Base-by-base conservation (phyloP, 768 basidiomycete species). In the Serendipita indica region DNA sequence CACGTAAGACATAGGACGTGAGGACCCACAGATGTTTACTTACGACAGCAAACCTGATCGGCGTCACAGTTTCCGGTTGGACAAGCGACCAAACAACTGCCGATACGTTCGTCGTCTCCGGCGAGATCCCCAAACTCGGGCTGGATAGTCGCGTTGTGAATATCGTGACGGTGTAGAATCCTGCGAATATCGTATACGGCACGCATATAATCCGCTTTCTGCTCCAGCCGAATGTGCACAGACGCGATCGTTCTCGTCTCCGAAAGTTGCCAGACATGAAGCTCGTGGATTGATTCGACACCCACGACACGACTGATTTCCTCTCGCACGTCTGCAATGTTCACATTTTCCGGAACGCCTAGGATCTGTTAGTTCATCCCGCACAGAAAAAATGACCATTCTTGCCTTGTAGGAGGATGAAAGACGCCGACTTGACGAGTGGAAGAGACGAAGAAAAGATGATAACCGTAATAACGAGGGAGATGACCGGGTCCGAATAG, bases 191-290 rank as follows among this genome's bases (percentile, higher is more conserved):
- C 80, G 35, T 79, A 79, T 14, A 89, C 89, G 54, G 93, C 79
- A 1, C 78, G 81, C 89, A 97, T 97, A 68, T 97, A 98, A 65
- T 96, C 92, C 59, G 81, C 77, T 20, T 80, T 79, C 52, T 83
- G 77, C 35, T 82, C 82, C 5, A 91, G 82, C 64, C 88, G 79
- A 49, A 99, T 89, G 70, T 99, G 96, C 25, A 99, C 94, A 1
- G 89, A 93, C 7, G 93, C 93, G 39, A 99, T 86, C 58, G 92
- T 82, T 68, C 96, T 97, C 59, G 79, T 82, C 71, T 99, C 96
- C 7, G 90, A 93, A 49, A 99, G 79, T 66, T 94, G 91, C 96
- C 96, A 99, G 57, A 98, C 81, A 71, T 99, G 96, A 27, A 99
- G 77, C 67, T 97, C 90, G 65, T 98, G 96, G 28, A 98, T 74